A percentile compares a stretch with the other conserved stretches of the same genome.
These are phyloP conservation scores for Fagopyrum homotropicum DNA, from an alignment of 148 eudicot species.

Conservation along the genomic window DNA sequence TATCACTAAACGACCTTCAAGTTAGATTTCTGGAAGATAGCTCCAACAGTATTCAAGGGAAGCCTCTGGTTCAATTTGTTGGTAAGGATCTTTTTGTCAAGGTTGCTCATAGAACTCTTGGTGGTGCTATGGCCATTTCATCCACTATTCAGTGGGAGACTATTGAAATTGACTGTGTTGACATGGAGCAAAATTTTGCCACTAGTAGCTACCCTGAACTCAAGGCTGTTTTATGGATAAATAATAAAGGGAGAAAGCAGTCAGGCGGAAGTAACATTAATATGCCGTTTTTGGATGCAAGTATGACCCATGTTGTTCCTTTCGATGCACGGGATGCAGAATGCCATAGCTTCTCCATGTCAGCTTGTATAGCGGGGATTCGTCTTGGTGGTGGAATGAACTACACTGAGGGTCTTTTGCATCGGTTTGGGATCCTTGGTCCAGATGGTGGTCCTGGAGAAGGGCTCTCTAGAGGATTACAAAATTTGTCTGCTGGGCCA, in stretches of 20 bases:
- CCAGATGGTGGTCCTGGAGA: constrained; percentile 92
- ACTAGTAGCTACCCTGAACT: constrained; percentile 40
- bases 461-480: constrained; percentile 72
- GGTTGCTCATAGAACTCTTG: constrained; percentile 84
- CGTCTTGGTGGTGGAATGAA: constrained; percentile 94
- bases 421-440: constrained; percentile 83
- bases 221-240: constrained; percentile 90
- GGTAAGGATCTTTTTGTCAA: constrained; percentile 61
- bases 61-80: constrained; percentile 69
- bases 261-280: constrained; percentile 21
- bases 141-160: constrained; percentile 68
- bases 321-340: constrained; percentile 57
- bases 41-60: constrained; percentile 34
- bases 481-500: constrained; percentile 72
- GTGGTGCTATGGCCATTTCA: constrained; percentile 85
- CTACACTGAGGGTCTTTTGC: constrained; percentile 79
- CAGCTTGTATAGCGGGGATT: constrained; percentile 83
- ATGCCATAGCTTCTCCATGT: constrained; percentile 77
- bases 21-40: constrained; percentile 74
- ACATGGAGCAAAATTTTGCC: constrained; percentile 26
- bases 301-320: constrained; percentile 71
- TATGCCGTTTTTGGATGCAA: constrained; percentile 60
- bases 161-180: constrained; percentile 76
- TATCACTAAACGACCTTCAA: constrained; percentile 54
- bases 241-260: constrained; percentile 32